A percentile compares a stretch with the other conserved stretches of the same genome.
phyloP scores from a whole-genome alignment of 192 early-diverging fungal genomes.

The Umbelopsis ramanniana region DNA sequence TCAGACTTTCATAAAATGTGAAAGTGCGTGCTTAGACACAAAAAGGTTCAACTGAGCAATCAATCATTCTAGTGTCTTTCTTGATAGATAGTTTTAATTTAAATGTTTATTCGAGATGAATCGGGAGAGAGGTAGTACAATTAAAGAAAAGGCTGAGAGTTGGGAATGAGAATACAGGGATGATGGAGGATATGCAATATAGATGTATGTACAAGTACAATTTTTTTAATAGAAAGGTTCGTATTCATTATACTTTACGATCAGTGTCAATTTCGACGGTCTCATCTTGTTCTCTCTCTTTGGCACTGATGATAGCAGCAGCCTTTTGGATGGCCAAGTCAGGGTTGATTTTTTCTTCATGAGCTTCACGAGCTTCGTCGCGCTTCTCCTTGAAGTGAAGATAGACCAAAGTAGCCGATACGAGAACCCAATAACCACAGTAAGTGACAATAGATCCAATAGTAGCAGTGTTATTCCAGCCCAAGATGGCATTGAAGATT shows the following conservation, averaged over 20 bases:
- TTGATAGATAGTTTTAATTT: background rate
- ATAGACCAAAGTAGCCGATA: constrained; percentile 53
- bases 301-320: constrained; percentile 1
- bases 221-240: background rate
- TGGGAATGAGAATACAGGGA: background rate
- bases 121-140: background rate
- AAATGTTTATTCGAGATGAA: background rate
- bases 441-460: constrained; percentile 76
- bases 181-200: constrained; percentile 14
- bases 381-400: constrained; percentile 46
- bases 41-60: too few species aligned
- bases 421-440: constrained; percentile 77
- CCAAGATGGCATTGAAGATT: constrained; percentile 72
- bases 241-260: background rate
- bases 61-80: too few species aligned
- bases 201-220: constrained; percentile 20
- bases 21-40: too few species aligned
- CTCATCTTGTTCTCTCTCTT: background rate
- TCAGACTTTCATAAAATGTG: too few species aligned
- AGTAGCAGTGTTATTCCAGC: constrained; percentile 81
- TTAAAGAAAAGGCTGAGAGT: background rate
- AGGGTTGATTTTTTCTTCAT: constrained; percentile 25
- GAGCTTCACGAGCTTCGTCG: constrained; percentile 18
- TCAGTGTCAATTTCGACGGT: background rate
- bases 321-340: constrained; percentile 35